These are phyloP conservation scores for Pleurotus pulmonarius DNA, from an alignment of 768 basidiomycete genomes.

Conservation along the genomic window DNA sequence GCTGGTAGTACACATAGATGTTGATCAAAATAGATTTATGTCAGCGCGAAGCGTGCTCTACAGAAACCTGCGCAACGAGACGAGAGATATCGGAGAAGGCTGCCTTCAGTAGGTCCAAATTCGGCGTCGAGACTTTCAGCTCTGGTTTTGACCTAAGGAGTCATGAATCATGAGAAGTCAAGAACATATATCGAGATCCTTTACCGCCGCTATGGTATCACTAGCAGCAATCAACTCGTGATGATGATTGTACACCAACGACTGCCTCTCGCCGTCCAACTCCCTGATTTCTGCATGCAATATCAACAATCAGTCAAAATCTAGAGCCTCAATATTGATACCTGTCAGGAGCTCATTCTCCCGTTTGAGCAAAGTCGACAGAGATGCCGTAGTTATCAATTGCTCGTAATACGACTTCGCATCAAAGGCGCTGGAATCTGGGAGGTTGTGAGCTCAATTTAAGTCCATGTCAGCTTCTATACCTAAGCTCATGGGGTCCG, in stretches of 20 bases:
- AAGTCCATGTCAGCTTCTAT: constrained; percentile 15
- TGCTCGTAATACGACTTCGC: constrained; percentile 84
- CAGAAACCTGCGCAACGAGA: no score
- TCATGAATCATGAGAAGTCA: neutral
- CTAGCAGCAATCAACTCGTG: constrained; percentile 93
- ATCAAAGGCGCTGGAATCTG: constrained; percentile 82
- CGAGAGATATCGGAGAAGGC: no score
- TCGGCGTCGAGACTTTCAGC: constrained; percentile 85
- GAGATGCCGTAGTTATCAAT: constrained; percentile 75
- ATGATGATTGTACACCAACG: constrained; percentile 92
- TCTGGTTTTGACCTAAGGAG: constrained; percentile 76
- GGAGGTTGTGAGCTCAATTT: constrained; percentile 5
- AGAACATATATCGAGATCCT: constrained; percentile 16
- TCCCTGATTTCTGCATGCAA: constrained; percentile 72
- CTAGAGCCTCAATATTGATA: neutral
- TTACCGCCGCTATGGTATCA: constrained; percentile 83
- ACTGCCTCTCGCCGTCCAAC: constrained; percentile 84
- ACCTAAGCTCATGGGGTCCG: constrained; percentile 85
- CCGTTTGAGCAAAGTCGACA: constrained; percentile 67
- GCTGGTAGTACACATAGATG: no score
- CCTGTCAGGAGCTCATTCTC: constrained; percentile 79
- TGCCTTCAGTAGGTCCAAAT: constrained; percentile 76
- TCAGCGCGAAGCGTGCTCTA: no score
- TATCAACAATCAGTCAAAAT: neutral
- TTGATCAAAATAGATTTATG: no score